These are phyloP conservation scores for Debaryomyces singareniensis DNA, from an alignment of 1,139 yeast genomes.

Conservation along the genomic window DNA sequence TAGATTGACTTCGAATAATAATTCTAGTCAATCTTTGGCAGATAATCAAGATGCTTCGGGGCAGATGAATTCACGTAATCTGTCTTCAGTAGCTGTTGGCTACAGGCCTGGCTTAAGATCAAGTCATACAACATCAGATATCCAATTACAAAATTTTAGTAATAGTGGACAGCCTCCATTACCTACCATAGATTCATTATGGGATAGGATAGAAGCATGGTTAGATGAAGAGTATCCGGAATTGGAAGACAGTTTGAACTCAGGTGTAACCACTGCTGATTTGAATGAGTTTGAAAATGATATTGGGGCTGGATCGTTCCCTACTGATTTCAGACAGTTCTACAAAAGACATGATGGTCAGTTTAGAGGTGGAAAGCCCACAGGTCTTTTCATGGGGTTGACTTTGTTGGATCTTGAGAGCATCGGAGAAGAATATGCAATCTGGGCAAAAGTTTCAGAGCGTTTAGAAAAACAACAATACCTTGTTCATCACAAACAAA, in stretches of 20 bases:
- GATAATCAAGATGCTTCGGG: constrained; percentile 8
- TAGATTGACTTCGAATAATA: constrained; percentile 21
- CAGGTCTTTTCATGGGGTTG: constrained; percentile 70
- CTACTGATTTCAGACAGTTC: constrained; percentile 71
- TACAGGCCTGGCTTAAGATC: constrained; percentile 38
- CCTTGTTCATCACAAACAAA: constrained; percentile 18
- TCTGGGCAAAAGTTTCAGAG: constrained; percentile 68
- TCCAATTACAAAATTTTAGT: constrained; percentile 37
- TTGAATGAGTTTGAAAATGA: constrained; percentile 73
- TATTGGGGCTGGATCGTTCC: constrained; percentile 56
- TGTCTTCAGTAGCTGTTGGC: constrained; percentile 18
- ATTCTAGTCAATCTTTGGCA: constrained; percentile 24
- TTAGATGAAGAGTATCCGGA: constrained; percentile 76
- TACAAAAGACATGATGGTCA: constrained; percentile 79
- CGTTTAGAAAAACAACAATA: constrained; percentile 40
- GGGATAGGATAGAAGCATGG: constrained; percentile 73
- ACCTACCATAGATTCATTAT: constrained; percentile 63
- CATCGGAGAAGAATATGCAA: constrained; percentile 60
- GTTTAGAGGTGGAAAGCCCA: constrained; percentile 66
- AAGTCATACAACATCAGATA: constrained; percentile 26
- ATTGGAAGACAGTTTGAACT: constrained; percentile 62
- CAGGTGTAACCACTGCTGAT: constrained; percentile 70
- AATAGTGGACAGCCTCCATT: constrained; percentile 60
- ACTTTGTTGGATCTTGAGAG: constrained; percentile 66
- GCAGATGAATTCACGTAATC: constrained; percentile 6